These are phyloP conservation scores for Tylopilus felleus DNA, from an alignment of 768 basidiomycete species.

Conservation along the genomic window DNA sequence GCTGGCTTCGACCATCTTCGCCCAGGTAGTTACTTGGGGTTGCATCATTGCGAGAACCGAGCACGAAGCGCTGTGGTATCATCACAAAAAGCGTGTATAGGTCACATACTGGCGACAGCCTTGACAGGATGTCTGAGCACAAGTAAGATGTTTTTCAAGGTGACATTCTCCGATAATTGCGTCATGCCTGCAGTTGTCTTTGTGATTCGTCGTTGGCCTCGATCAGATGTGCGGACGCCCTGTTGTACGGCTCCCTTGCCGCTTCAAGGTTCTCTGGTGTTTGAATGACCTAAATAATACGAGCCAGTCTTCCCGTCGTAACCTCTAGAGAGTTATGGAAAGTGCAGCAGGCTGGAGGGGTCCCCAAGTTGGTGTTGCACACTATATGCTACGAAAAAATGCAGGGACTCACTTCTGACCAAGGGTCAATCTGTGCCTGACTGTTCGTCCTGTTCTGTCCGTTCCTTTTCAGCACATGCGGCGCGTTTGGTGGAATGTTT, in stretches of 20 bases:
- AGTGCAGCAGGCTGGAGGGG: too few relatives aligned
- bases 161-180: conserved; percentile 15
- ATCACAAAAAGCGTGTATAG: neutral
- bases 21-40: conserved; percentile 16
- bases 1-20: conserved; percentile 10
- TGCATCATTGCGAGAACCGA: conserved; percentile 16
- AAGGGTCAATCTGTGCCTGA: too few relatives aligned
- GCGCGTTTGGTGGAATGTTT: too few relatives aligned
- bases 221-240: conserved; percentile 9
- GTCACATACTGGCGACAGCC: conserved; percentile 9
- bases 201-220: conserved; percentile 14
- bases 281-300: conserved; percentile 13
- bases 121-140: conserved; percentile 15
- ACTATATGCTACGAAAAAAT: too few relatives aligned
- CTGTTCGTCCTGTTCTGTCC: too few relatives aligned
- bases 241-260: conserved; percentile 13
- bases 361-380: too few relatives aligned
- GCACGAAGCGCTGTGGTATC: conserved; percentile 12
- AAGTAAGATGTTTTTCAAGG: conserved; percentile 14
- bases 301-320: neutral
- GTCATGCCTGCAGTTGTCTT: conserved; percentile 17
- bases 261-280: conserved; percentile 18
- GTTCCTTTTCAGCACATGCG: too few relatives aligned
- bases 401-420: too few relatives aligned
- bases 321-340: too few relatives aligned